Base-by-base conservation (phyloP, 768 basidiomycete species). In the Psilocybe tampanensis region DNA sequence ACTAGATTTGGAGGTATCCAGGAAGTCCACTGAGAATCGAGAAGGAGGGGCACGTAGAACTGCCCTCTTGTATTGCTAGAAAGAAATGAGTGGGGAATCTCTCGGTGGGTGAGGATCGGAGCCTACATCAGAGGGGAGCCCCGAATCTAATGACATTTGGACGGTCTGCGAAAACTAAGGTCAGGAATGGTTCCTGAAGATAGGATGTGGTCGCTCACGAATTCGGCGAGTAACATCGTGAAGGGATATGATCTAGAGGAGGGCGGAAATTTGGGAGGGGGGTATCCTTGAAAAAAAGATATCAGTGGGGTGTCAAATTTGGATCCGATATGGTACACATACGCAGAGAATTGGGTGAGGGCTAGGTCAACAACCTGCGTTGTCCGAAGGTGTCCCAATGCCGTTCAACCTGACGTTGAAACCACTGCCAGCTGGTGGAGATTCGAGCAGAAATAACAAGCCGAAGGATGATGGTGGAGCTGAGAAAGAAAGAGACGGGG, bases 1-100 rank as follows among this genome's bases (percentile, higher is more conserved):
- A 83, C 86, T 81, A 45, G 83, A 77, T 64, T 89, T 89, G 39
- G 73, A 72, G 11, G 88, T 82, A 2, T 76, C 69, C 13, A 90
- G 75, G 57, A 86, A 75, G 47, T 85, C 81, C 5, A 89, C 81
- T 0, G 73, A 70, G 59, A 92, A 92, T 49, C 75, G 70, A 17
- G 70, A 74, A 7, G 90, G 90, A 4, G 89, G 75, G 26, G 78
- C 69, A 29, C 78, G 83, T 61, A 84, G 74, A 7, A 91, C 78
- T 8, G 86, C 86, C 59, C 86, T 71, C 64, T 86, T 86, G 70
- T 79, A 87, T 44, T 75, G 67, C 88, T 91, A 56, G 7, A 32
- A 8, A 19, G 8, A 18, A 15, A 15, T 36, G 22, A 52, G 34
- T 34, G 33, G 22, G 24, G 11, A 29, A 12, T 49, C 44, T 26